Base-by-base conservation (phyloP, 2,329 filamentous ascomycete species). In the Coleophoma cylindrospora region DNA sequence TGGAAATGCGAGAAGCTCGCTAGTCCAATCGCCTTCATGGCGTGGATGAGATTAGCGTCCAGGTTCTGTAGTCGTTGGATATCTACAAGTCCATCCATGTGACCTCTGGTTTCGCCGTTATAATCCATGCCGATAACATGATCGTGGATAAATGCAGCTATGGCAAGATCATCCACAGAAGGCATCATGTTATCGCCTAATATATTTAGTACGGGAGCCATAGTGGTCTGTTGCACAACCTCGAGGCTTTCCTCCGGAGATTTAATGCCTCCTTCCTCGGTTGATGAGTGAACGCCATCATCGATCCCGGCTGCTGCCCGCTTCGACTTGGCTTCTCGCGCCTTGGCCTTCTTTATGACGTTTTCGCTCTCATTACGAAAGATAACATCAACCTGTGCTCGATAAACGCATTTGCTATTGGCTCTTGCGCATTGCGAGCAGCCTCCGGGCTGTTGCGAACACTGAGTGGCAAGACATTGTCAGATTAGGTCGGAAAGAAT, bases 341-440 rank as follows among this genome's bases (percentile, higher is more conserved):
- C 68, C 50, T 69, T 62, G 43, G 73, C 74, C 66, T 58, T 69
- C 22, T 46, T 74, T 69, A 76, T 77, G 49, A 81, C 77, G 59
- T 77, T 75, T 33, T 70, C 72, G 54, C 74, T 81, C 61, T 81
- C 75, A 57, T 81, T 75, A 40, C 77, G 73, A 56, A 81, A 81
- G 69, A 81, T 79, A 53, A 81, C 69, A 55, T 81, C 77, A 38
- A 78, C 71, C 45, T 75, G 67, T 54, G 77, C 76, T 40, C 77
- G 68, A 57, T 81, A 81, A 33, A 77, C 77, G 51, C 78, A 81
- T 64, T 64, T 52, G 47, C 75, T 69, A 50, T 74, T 69, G 40
- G 75, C 72, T 59, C 78, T 77, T 45, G 71, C 69, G 60, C 78
- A 81, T 61, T 81, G 78, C 44, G 75, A 75, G 50, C 78, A 81